Evolutionary conservation across 495 filamentous ascomycete genomes (phyloP), one percentile per base, ranked within the genome.

Genomic region (Penicillium paradoxum): DNA sequence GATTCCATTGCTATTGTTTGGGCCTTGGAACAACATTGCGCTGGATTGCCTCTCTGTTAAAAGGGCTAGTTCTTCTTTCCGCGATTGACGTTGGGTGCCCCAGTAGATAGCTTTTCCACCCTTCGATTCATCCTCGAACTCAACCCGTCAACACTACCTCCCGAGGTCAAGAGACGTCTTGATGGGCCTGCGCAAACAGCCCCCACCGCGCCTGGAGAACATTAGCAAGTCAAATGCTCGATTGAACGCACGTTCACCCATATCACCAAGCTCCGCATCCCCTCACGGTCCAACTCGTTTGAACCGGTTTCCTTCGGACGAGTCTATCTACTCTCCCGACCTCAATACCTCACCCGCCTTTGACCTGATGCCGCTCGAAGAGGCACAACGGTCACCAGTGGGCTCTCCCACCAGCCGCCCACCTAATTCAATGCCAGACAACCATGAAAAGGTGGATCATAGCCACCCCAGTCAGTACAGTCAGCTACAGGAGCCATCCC

Each of bases 181-280:
- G 60, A 76, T 76, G 73, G 73, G 74, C 57, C 62, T 76, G 60
- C 70, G 73, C 55, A 76, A 76, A 62, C 65, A 60, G 61, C 69
- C 72, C 55, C 73, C 73, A 49, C 71, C 72, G 45, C 70, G 67
- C 45, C 67, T 76, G 44, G 58, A 73, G 40, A 67, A 67, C 54
- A 64, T 71, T 41, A 58, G 56, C 36, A 67, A 71, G 65, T 56
- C 65, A 47, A 64, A 64, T 64, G 60, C 57, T 58, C 62, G 59
- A 51, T 53, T 65, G 18, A 62, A 63, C 36, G 51, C 60, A 44
- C 58, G 60, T 40, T 61, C 61, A 22, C 50, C 63, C 11, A 34
- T 46, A 19, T 71, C 69, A 27, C 49, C 63, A n/a, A 62, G 59
- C 51, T 68, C 69, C 29, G 39, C 63, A n/a, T 64, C 67, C 9